Conservation (phyloP, 2,329 filamentous ascomycete genomes). For the Alternaria atra region DNA sequence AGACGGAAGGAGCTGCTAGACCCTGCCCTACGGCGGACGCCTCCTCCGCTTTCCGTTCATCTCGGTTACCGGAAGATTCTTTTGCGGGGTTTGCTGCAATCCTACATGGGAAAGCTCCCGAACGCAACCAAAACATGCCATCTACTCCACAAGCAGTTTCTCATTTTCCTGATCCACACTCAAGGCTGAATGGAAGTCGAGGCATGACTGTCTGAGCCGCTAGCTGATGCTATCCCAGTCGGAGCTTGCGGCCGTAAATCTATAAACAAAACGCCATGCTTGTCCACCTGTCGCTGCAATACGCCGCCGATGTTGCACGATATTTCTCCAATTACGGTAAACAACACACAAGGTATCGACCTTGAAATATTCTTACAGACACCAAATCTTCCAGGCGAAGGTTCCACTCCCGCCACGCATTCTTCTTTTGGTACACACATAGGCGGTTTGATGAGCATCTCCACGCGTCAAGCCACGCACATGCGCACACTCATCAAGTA, state of each 20-base stretch:
- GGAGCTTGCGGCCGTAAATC: neutral
- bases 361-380: neutral
- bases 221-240: neutral
- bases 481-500: neutral
- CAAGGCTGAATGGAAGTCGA: neutral
- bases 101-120: neutral
- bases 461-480: neutral
- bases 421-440: neutral
- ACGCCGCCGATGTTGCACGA: neutral
- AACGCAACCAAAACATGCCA: neutral
- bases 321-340: neutral
- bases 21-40: neutral
- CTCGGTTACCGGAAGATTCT: neutral
- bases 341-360: neutral
- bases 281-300: neutral
- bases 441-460: neutral
- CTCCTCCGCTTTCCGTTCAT: slow-evolving; percentile 7
- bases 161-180: neutral
- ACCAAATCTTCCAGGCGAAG: neutral
- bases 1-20: neutral
- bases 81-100: neutral
- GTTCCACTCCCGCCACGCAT: neutral
- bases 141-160: neutral
- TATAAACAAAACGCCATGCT: neutral
- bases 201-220: neutral